Evolutionary conservation across 2,329 filamentous ascomycete genomes (phyloP).

Genomic region (Aureobasidium zeae): DNA sequence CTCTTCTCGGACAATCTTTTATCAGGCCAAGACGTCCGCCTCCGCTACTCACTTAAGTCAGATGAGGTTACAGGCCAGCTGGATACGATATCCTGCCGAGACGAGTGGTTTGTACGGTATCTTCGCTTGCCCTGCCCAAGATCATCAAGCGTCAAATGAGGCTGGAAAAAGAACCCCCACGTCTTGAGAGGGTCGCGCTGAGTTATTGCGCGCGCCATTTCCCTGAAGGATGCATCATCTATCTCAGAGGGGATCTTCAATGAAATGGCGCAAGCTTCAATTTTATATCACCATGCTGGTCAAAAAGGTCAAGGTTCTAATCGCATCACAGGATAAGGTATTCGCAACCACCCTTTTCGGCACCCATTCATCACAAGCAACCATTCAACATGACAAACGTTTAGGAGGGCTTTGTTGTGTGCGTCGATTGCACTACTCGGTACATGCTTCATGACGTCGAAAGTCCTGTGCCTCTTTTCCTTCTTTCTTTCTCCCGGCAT

Average conservation of each 20-base stretch:
- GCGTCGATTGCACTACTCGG: constrained; percentile 1
- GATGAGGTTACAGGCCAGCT: neutral
- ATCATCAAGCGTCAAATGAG: constrained; percentile 8
- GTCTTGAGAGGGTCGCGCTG: constrained; percentile 1
- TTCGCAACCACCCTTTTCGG: constrained; percentile 5
- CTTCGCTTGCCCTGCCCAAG: constrained; percentile 14
- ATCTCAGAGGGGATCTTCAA: neutral
- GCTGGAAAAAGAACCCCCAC: constrained; percentile 12
- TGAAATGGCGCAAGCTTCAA: constrained; percentile 12
- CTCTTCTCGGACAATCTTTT: no score
- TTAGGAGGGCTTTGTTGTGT: constrained; percentile 4
- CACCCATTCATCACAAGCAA: no score
- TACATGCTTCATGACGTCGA: constrained; percentile 14
- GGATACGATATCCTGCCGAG: neutral
- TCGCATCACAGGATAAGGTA: constrained; percentile 10
- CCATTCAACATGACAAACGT: neutral
- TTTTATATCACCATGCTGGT: constrained; percentile 5
- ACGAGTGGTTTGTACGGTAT: constrained; percentile 2
- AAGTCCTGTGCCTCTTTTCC: constrained; percentile 6
- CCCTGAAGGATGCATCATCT: neutral
- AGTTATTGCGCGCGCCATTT: constrained; percentile 3
- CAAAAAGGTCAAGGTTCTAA: constrained; percentile 9
- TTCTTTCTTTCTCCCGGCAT: no score
- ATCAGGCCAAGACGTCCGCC: neutral
- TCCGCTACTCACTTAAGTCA: neutral